A percentile compares a stretch with the other conserved stretches of the same genome.
These are phyloP conservation scores for Solanum hybrid DNA, from an alignment of 305 asterid species.

Conservation along the genomic window DNA sequence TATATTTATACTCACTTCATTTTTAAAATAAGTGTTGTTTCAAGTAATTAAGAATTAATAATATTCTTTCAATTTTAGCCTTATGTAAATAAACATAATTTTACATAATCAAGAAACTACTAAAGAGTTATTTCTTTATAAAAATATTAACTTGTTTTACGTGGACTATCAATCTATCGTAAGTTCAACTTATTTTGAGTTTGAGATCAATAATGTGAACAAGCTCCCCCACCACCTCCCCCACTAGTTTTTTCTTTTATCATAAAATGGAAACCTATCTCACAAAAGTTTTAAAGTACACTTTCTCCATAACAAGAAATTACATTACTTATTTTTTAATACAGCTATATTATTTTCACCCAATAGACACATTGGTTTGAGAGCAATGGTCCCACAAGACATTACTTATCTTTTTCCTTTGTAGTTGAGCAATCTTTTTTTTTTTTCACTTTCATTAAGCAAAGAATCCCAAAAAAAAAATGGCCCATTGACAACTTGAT, in stretches of 20 bases:
- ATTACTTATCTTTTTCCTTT: slow-evolving; percentile 16
- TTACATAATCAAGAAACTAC: no score
- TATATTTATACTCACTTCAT: no score
- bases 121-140: no score
- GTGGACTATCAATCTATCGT: accelerated
- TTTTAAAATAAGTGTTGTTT: neutral
- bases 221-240: neutral
- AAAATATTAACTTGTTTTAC: neutral
- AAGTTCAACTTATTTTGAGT: neutral
- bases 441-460: slow-evolving; percentile 29
- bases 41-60: no score
- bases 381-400: slow-evolving; percentile 1
- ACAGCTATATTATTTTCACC: neutral
- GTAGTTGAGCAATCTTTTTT: slow-evolving; percentile 21
- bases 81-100: no score
- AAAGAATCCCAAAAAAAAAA: slow-evolving; percentile 21
- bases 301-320: neutral
- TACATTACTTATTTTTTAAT: neutral
- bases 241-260: neutral
- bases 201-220: neutral
- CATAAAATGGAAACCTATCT: neutral
- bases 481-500: slow-evolving; percentile 31
- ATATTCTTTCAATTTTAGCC: neutral
- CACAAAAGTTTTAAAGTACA: neutral
- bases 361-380: neutral